These are phyloP conservation scores for Zizania palustris DNA, from an alignment of 202 grass and related monocot genomes.

Conservation along the genomic window DNA sequence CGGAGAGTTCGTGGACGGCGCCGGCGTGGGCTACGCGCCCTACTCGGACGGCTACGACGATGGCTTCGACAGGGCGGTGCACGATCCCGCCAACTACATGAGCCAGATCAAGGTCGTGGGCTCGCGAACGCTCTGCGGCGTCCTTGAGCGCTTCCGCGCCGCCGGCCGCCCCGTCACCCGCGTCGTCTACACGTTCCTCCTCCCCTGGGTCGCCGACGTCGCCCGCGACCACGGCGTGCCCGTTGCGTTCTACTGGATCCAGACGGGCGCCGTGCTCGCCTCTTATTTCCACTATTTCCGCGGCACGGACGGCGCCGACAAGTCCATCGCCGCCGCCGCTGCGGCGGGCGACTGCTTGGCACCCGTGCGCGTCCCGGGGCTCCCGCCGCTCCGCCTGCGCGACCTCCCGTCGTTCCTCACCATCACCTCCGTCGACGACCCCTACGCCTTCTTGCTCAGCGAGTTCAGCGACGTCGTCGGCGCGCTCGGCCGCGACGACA, in stretches of 20 bases:
- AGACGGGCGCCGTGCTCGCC: constrained; percentile 57
- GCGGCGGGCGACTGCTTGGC: constrained; percentile 28
- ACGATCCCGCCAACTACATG: constrained; percentile 41
- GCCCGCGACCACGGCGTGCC: constrained; percentile 42
- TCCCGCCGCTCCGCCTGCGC: constrained; percentile 42
- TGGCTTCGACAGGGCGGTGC: constrained; percentile 28
- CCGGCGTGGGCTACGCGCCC: constrained; percentile 50
- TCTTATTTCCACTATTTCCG: constrained; percentile 60
- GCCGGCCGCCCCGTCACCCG: constrained; percentile 41
- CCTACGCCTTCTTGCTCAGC: constrained; percentile 19
- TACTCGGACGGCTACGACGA: constrained; percentile 71
- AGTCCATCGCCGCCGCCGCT: constrained; percentile 11
- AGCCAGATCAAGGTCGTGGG: constrained; percentile 25
- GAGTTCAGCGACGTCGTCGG: constrained; percentile 30
- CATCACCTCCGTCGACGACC: constrained; percentile 16
- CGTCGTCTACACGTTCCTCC: constrained; percentile 49
- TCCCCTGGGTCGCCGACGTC: constrained; percentile 57
- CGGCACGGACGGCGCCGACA: constrained; percentile 41
- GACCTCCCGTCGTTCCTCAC: constrained; percentile 51
- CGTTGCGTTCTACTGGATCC: constrained; percentile 63
- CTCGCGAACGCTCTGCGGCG: constrained; percentile 32
- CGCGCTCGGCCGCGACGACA: constrained; percentile 8
- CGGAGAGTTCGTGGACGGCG: constrained; percentile 34
- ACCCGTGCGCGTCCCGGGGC: constrained; percentile 31
- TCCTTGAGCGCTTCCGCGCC: constrained; percentile 40